Evolutionary conservation across 2,329 filamentous ascomycete species (phyloP).

Genomic region (Rhinocladiella mackenziei): DNA sequence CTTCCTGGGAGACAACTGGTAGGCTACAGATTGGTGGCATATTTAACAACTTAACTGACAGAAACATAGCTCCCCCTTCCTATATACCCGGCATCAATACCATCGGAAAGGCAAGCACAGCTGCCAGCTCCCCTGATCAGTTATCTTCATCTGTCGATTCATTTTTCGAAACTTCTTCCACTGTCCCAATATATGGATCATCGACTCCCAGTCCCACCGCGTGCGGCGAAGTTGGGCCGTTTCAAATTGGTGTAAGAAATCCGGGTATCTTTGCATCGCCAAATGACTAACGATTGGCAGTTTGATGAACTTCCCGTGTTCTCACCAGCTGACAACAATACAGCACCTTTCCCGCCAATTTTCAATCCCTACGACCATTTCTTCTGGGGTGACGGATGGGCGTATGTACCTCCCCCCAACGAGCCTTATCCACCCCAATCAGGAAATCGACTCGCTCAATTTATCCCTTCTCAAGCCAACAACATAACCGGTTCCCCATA

Average conservation of each 20-base stretch:
- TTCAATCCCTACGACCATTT: conserved; percentile 50
- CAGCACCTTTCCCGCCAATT: conserved; percentile 38
- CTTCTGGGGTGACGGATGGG: conserved; percentile 49
- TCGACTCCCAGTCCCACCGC: conserved; percentile 9
- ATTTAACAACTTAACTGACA: neutral
- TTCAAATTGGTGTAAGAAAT: conserved; percentile 21
- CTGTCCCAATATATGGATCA: conserved; percentile 3
- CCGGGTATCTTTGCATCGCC: neutral
- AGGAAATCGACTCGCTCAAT: conserved; percentile 32
- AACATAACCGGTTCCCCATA: conserved; percentile 35
- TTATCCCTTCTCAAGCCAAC: conserved; percentile 44
- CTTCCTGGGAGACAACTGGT: conserved; percentile 27
- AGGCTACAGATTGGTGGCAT: neutral
- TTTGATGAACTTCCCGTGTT: conserved; percentile 33
- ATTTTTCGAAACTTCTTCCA: conserved; percentile 10
- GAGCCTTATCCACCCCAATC: conserved; percentile 42
- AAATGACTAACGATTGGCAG: conserved; percentile 15
- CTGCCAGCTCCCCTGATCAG: neutral
- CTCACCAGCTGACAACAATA: conserved; percentile 30
- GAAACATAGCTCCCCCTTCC: conserved; percentile 6
- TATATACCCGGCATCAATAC: conserved; percentile 18
- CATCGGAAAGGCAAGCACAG: conserved; percentile 5
- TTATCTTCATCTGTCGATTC: conserved; percentile 5
- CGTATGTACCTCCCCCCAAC: conserved; percentile 45
- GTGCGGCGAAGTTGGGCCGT: conserved; percentile 25